Base-by-base conservation (phyloP, 1,284 basidiomycete genomes). In the Vanrija sp. region DNA sequence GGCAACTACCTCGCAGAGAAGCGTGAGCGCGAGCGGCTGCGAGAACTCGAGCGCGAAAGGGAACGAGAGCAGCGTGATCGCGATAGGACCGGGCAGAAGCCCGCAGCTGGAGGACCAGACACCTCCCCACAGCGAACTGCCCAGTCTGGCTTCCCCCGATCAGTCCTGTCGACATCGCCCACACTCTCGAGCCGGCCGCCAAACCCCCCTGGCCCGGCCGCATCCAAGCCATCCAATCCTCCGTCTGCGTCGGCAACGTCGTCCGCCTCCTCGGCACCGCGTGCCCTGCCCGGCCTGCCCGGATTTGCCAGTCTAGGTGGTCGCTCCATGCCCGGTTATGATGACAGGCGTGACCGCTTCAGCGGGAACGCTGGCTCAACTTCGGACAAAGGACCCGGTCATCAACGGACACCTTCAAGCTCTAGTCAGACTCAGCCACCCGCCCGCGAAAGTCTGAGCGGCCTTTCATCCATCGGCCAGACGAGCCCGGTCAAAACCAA, bases 21-120 rank as follows among this genome's bases (percentile, higher is more conserved):
- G 53, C 57, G 53, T 19, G 57, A 59, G 53, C 50, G 57, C 8
- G 57, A 59, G 9, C 52, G 57, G 6, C 43, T 55, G 5, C 52
- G 55, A 23, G 55, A 57, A 26, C 51, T 61, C 18, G 60, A 61
- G 21, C 53, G 60, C 25, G 59, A 61, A 3, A 50, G 59, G 8
- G 53, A 61, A 18, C 48, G 52, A 10, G 52, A 54, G 15, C 55
- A 54, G 15, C 55, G 59, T 16, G 55, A 57, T n/a, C 52, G 55
- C 25, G 39, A 43, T 38, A 25, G 44, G 44, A 43, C 19, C 10
- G n/a, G 34, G 23, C 52, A 53, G 46, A 54, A 51, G 29, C 15
- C 26, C 3, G 21, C 18, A 4, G 26, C 38, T 23, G 51, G 34
- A 10, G 28, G 52, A 5, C 52, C 52, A 5, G 57, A 59, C 15